A percentile compares a stretch with the other conserved stretches of the same genome.
Conservation (phyloP, 2,329 filamentous ascomycete genomes). For the Fusarium domesticum region DNA sequence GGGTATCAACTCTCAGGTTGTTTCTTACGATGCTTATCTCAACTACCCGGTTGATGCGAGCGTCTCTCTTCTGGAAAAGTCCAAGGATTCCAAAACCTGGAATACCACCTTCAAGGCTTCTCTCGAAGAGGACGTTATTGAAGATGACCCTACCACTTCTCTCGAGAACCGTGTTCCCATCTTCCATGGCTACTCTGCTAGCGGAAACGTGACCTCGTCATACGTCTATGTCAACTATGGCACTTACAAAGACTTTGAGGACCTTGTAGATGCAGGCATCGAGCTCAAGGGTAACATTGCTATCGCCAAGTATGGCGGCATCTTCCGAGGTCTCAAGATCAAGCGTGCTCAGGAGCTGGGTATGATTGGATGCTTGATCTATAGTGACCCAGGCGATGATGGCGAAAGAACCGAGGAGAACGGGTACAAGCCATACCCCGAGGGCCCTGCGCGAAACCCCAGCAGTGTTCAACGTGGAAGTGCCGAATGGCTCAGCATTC, state of each 20-base stretch:
- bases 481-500: slow-evolving; percentile 72
- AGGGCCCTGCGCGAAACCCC: slow-evolving; percentile 82
- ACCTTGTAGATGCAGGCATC: slow-evolving; percentile 71
- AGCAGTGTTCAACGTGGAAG: slow-evolving; percentile 89
- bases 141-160: slow-evolving; percentile 76
- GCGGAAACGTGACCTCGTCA: slow-evolving; percentile 81
- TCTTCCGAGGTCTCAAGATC: slow-evolving; percentile 88
- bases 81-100: slow-evolving; percentile 42
- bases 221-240: slow-evolving; percentile 93
- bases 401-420: slow-evolving; percentile 77
- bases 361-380: slow-evolving; percentile 81
- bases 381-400: slow-evolving; percentile 87
- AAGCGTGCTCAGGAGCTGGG: slow-evolving; percentile 89
- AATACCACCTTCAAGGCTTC: slow-evolving; percentile 73
- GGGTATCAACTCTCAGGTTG: slow-evolving; percentile 62
- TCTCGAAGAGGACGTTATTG: slow-evolving; percentile 78
- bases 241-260: slow-evolving; percentile 80
- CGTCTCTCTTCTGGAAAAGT: slow-evolving; percentile 59
- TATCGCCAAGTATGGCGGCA: slow-evolving; percentile 77
- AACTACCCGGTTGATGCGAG: slow-evolving; percentile 74
- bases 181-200: slow-evolving; percentile 94
- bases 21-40: slow-evolving; percentile 71
- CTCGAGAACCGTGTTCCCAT: slow-evolving; percentile 73
- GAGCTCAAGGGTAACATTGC: slow-evolving; percentile 82
- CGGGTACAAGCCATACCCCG: slow-evolving; percentile 74